Evolutionary conservation across 2,329 filamentous ascomycete genomes (phyloP), one percentile per base, ranked within the genome.

Genomic region (Beauveria sp.): DNA sequence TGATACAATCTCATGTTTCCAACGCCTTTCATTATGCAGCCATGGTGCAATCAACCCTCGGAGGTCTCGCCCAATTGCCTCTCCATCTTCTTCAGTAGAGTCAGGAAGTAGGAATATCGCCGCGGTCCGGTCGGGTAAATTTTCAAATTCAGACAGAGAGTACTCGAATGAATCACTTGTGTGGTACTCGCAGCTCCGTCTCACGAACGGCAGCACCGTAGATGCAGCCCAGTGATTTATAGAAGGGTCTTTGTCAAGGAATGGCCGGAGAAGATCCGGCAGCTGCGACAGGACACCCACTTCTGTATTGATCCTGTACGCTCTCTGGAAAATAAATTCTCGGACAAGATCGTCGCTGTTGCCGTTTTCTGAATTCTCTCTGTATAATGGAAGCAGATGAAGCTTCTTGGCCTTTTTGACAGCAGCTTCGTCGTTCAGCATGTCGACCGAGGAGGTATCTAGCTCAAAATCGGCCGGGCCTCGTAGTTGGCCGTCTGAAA

Each of bases 211-310:
- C 8, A 93, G 75, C 18, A 90, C 78, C 2, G 82, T 83, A 0
- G 88, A 88, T 22, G 89, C 80, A 69, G 86, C 82, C 88, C 90
- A 91, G 0, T 79, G 83, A 55, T 84, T 81, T 43, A 93, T 76
- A 62, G 79, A 83, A 9, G 83, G 78, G 43, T 83, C 82, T 62
- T 83, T 79, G 54, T 83, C 76, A 18, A 91, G 76, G 69, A 92
- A 93, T 0, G 89, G 89, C 24, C 80, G 76, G 20, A 92, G 76
- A 34, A 93, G 77, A n/a, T 80, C 78, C 0, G 87, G 86, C 1
- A 92, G 71, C 65, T 89, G 81, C n/a, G 80, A 78, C 22, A 93
- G 77, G 64, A 91, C 75, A n/a, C 90, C 89, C 1, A 88, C 87
- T 70, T 89, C 83, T 58, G 84, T 76, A 69, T 93, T 89, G 64